Evolutionary conservation across 805 yeast genomes (phyloP), one percentile per base, ranked within the genome.

Genomic region (Kregervanrija delftensis): DNA sequence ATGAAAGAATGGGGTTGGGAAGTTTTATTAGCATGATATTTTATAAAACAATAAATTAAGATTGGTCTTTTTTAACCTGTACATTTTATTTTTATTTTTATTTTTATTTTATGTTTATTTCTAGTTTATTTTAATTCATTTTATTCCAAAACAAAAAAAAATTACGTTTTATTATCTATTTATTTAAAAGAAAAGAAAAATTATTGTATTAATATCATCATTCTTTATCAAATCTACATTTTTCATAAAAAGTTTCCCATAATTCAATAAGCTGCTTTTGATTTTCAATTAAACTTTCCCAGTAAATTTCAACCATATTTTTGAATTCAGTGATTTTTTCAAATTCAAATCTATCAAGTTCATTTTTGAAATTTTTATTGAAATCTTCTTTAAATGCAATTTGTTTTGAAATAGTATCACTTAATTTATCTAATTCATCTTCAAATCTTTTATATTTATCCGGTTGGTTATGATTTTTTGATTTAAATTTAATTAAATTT

Each of bases 211-310:
- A n/a, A 12, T 15, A 10, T 5, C 30, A 30, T 11, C 9, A 39
- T 32, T 10, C 44, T 6, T 41, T 39, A 38, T 59, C 58, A 49
- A 65, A 64, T 14, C 60, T 56, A 47, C 68, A 63, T 41, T 63
- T 68, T 41, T 83, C 86, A 58, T 88, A 89, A 59, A 91, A 93
- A 0, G 89, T 80, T 61, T 86, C 93, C 87, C 91, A 86, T n/a
- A 83, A 62, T 58, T 86, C 95, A 47, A 86, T 86, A 31, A 84
- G 80, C 61, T 89, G 96, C 66, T 93, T 93, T 64, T 93, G 99
- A 31, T 89, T 74, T 64, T 93, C 99, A 44, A 90, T 85, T 17
- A 93, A 77, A 42, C 93, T 79, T 63, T 93, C 98, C 59, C 95
- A 75, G 56, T 81, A 90, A 11, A 91, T 83, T 64, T 93, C 99